Conservation (phyloP, 2,329 filamentous ascomycete genomes). For the Gaeumannomyces sp. region DNA sequence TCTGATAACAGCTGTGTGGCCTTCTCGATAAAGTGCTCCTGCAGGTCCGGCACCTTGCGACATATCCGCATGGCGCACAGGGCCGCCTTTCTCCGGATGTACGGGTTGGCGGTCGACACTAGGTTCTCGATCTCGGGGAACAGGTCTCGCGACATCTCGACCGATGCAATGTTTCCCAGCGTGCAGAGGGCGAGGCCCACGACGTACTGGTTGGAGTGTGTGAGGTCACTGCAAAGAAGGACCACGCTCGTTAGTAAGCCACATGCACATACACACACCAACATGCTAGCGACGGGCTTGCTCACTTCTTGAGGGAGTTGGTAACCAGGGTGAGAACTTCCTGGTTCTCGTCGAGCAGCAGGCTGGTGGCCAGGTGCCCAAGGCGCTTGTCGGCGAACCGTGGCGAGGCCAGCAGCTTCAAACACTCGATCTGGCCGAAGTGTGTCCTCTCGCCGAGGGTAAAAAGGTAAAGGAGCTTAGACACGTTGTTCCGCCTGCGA, state of each 20-base stretch:
- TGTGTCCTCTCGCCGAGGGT: slow-evolving; percentile 95
- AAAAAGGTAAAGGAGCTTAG: slow-evolving; percentile 96
- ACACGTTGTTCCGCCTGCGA: slow-evolving; percentile 90
- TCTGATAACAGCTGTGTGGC: slow-evolving; percentile 82
- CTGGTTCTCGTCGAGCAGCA: slow-evolving; percentile 95
- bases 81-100: slow-evolving; percentile 93
- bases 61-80: slow-evolving; percentile 99
- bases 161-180: slow-evolving; percentile 91
- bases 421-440: slow-evolving; percentile 98
- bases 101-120: slow-evolving; percentile 91
- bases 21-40: slow-evolving; percentile 96
- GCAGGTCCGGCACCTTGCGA: slow-evolving; percentile 92
- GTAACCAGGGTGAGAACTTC: slow-evolving; percentile 96
- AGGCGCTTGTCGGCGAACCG: slow-evolving; percentile 96
- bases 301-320: slow-evolving; percentile 92
- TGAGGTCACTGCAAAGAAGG: slow-evolving; percentile 63
- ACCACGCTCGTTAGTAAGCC: slow-evolving; percentile 25
- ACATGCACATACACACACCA: neutral
- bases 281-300: neutral
- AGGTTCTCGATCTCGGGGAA: slow-evolving; percentile 94
- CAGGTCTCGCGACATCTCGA: slow-evolving; percentile 97
- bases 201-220: slow-evolving; percentile 97
- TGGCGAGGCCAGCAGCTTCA: slow-evolving; percentile 93
- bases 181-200: slow-evolving; percentile 95
- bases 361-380: slow-evolving; percentile 92